Conservation (phyloP, 495 filamentous ascomycete genomes). For the Entonaema liquescens region DNA sequence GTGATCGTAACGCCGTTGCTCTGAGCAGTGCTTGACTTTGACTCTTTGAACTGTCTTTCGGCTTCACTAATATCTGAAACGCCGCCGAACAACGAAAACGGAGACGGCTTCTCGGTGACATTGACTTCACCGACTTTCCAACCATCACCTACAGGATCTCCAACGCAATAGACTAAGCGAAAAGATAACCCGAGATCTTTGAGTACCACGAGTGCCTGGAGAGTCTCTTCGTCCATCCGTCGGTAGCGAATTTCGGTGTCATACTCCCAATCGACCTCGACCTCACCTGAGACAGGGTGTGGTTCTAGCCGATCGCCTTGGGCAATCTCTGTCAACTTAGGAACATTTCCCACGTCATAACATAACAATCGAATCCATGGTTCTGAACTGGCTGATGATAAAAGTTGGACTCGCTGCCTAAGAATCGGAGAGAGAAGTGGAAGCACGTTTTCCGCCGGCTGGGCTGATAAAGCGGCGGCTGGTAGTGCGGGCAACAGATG, state of each 20-base stretch:
- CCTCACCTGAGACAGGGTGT: slow-evolving; percentile 91
- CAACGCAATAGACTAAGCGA: slow-evolving; percentile 60
- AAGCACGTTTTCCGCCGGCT: slow-evolving; percentile 78
- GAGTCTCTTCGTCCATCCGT: slow-evolving; percentile 84
- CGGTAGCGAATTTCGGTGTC: slow-evolving; percentile 74
- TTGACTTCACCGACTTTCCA: slow-evolving; percentile 88
- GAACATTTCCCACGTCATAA: slow-evolving; percentile 75
- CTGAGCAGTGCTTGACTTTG: slow-evolving; percentile 33
- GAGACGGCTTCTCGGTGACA: slow-evolving; percentile 60
- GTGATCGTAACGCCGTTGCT: slow-evolving; percentile 23
- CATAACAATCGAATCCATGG: slow-evolving; percentile 92
- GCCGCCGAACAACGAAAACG: slow-evolving; percentile 52
- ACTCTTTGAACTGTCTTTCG: slow-evolving; percentile 52
- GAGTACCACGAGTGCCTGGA: slow-evolving; percentile 72
- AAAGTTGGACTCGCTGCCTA: slow-evolving; percentile 83
- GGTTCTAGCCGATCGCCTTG: slow-evolving; percentile 77
- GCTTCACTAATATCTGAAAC: slow-evolving; percentile 52
- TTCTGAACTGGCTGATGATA: slow-evolving; percentile 70
- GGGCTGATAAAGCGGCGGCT: slow-evolving; percentile 78
- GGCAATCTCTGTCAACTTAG: slow-evolving; percentile 71
- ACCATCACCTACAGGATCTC: slow-evolving; percentile 73
- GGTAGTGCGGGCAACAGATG: slow-evolving; percentile 88
- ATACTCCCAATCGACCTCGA: slow-evolving; percentile 72
- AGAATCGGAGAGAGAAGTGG: slow-evolving; percentile 90
- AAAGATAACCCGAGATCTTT: slow-evolving; percentile 63